These are phyloP conservation scores for Bipolaris gigantea DNA, from an alignment of 2,329 filamentous ascomycete genomes.

Conservation along the genomic window DNA sequence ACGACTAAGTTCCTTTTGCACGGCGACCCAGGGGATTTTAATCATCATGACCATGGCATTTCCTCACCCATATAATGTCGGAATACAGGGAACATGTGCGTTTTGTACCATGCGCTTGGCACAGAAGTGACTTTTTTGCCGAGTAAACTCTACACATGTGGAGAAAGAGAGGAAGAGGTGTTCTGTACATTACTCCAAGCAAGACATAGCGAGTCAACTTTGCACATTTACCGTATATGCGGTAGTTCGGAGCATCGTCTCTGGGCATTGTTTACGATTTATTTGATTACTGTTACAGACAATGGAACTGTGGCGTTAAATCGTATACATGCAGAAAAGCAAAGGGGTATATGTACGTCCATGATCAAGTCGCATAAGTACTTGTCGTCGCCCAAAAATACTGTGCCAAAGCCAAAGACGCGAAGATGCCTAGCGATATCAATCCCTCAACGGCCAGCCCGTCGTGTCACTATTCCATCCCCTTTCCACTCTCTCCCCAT, in stretches of 20 bases:
- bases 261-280: neutral
- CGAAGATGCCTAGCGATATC: neutral
- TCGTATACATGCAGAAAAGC: too few species aligned
- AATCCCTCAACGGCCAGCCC: slow-evolving; percentile 39
- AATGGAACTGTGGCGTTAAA: too few species aligned
- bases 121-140: neutral
- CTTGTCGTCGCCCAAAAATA: neutral
- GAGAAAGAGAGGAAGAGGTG: neutral
- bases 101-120: neutral
- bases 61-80: slow-evolving; percentile 1
- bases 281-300: neutral
- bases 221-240: slow-evolving; percentile 9
- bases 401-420: slow-evolving; percentile 14
- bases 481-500: slow-evolving; percentile 25
- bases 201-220: slow-evolving; percentile 17
- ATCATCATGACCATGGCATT: neutral
- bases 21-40: neutral
- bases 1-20: slow-evolving; percentile 62
- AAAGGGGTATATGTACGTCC: neutral
- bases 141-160: slow-evolving; percentile 5
- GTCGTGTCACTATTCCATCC: slow-evolving; percentile 26
- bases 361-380: slow-evolving; percentile 7
- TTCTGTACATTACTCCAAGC: slow-evolving; percentile 17
- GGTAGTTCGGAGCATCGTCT: neutral
- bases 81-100: neutral